These are phyloP conservation scores for Tuber microsphaerosporum DNA, from an alignment of 495 filamentous ascomycete species.

Conservation along the genomic window DNA sequence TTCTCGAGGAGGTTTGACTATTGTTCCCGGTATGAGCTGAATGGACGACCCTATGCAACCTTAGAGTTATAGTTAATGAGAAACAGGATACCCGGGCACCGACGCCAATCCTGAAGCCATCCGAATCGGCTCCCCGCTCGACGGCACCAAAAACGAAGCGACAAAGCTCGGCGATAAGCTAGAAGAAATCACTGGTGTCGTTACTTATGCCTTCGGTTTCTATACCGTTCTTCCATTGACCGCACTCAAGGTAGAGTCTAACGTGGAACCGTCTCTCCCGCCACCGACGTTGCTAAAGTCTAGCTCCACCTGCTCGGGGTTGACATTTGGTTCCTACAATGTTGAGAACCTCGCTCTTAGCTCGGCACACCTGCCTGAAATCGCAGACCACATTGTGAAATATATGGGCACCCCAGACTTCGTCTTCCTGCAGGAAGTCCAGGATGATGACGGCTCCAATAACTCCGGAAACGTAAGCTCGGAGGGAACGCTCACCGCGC, in stretches of 20 bases:
- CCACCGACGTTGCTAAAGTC: conserved; percentile 46
- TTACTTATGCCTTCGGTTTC: conserved; percentile 54
- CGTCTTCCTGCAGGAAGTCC: conserved; percentile 56
- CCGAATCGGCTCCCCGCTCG: conserved; percentile 53
- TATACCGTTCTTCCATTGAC: conserved; percentile 56
- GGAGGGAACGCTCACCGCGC: conserved; percentile 47
- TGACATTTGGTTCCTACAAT: conserved; percentile 57
- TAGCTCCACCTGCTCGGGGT: conserved; percentile 46
- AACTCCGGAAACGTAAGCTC: conserved; percentile 49
- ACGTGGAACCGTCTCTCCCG: conserved; percentile 41
- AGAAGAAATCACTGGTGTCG: conserved; percentile 53
- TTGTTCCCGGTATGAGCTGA: conserved; percentile 39
- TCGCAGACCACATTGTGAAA: conserved; percentile 53
- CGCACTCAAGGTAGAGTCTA: conserved; percentile 45
- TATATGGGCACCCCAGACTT: conserved; percentile 52
- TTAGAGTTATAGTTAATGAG: conserved; percentile 3
- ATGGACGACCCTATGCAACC: background rate
- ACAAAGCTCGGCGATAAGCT: conserved; percentile 53
- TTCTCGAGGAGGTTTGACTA: conserved; percentile 51
- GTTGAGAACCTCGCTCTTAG: conserved; percentile 54
- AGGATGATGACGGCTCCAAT: conserved; percentile 52
- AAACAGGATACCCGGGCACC: conserved; percentile 13
- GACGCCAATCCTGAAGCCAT: conserved; percentile 60
- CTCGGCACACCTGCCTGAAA: conserved; percentile 44
- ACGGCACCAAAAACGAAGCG: conserved; percentile 53